Conservation (phyloP, 2,329 filamentous ascomycete genomes). For the Pestalotiopsis sp. region DNA sequence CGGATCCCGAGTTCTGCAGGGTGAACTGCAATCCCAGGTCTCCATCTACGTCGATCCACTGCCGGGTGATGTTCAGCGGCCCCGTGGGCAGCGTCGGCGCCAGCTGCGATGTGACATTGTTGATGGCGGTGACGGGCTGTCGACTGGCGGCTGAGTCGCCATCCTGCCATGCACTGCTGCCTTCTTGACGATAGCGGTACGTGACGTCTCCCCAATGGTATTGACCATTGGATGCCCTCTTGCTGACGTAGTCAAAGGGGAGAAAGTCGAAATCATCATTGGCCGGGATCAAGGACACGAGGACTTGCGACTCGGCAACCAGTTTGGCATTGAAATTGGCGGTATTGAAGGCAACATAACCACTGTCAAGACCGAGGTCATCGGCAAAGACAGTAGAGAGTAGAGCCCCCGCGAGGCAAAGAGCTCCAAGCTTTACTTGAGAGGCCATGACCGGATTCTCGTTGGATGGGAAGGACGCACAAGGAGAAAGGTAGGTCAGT, state of each 20-base stretch:
- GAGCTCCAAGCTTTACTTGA: too few relatives aligned
- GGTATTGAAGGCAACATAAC: conserved; percentile 42
- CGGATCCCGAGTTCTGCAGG: conserved; percentile 44
- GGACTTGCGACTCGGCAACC: conserved; percentile 47
- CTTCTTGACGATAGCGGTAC: conserved; percentile 51
- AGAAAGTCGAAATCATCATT: conserved; percentile 54
- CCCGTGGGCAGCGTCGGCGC: conserved; percentile 41
- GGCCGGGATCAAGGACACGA: conserved; percentile 47
- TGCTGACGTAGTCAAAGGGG: conserved; percentile 51
- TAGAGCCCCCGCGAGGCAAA: neutral
- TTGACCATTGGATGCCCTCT: conserved; percentile 51
- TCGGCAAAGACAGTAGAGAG: conserved; percentile 22
- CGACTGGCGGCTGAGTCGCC: conserved; percentile 48
- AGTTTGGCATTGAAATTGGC: conserved; percentile 44
- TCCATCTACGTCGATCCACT: conserved; percentile 50
- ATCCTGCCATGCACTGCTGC: conserved; percentile 43
- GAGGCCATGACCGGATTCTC: neutral
- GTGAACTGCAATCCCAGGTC: conserved; percentile 56
- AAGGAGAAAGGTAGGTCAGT: neutral
- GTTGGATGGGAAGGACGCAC: neutral
- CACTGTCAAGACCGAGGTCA: conserved; percentile 40
- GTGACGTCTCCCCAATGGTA: conserved; percentile 64
- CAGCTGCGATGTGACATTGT: conserved; percentile 37
- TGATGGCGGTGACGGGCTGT: conserved; percentile 34
- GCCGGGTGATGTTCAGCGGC: conserved; percentile 49